Base-by-base conservation (phyloP, 352 stramenopile species). In the Pythium chondricola region DNA sequence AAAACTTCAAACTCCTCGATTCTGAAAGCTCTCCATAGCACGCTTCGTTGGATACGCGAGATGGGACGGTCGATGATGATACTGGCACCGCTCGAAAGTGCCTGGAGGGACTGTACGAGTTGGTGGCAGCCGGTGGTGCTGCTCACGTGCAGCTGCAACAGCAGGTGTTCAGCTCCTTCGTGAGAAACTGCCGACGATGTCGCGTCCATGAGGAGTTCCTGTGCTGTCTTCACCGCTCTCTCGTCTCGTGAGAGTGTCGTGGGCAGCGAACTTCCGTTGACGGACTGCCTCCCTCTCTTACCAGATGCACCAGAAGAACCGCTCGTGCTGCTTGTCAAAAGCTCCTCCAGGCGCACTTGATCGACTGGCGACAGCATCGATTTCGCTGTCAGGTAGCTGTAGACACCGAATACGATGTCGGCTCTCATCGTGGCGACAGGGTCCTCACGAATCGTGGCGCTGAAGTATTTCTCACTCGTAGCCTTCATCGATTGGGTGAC, bases 401-500 rank as follows among this genome's bases (percentile, higher is more conserved):
- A 56, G 9, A 70, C 57, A 3, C 76, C 77, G 24, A 82, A 70
- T 17, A 82, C 63, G 0, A 66, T 45, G 22, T 80, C 63, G 1
- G 69, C 48, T 17, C 63, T 60, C 0, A 70, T 40, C 0, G 61
- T 36, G 5, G 64, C 32, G 10, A 33, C 36, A 0, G 31, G 31
- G 4, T 78, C 72, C 4, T 61, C 56, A 1, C 61, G 59, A 2
- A 78, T 48, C 14, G 72, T 60, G 3, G 80, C 74, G 24, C 74
- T 87, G 35, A 87, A 87, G 44, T 87, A 78, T 38, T 87, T 87
- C 29, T 87, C 74, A 9, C 72, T 78, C 2, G 36, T 26, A 7
- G 42, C n/a, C 73, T 40, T 20, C 64, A 49, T 5, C 56, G 68
- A 80, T 18, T 35, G 63, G 26, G 5, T 10, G 38, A 71, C 74